Evolutionary conservation across 495 filamentous ascomycete species (phyloP).

Genomic region (Xylaria flabelliformis): DNA sequence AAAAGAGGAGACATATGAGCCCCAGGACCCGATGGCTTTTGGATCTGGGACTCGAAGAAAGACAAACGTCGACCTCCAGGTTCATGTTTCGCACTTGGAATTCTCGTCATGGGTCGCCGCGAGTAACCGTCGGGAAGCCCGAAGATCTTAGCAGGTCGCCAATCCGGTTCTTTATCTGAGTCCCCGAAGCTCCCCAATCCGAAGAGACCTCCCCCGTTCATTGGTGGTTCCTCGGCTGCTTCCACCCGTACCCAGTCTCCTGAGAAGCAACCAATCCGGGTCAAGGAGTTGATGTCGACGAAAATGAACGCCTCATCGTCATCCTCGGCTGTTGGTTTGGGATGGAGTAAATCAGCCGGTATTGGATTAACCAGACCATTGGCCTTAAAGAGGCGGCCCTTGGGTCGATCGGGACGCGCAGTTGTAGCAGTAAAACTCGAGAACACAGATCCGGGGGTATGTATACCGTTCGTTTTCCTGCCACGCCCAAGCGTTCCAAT

Average conservation of each 20-base stretch:
- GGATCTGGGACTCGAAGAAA: conserved; percentile 62
- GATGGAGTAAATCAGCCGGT: conserved; percentile 80
- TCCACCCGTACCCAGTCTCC: conserved; percentile 97
- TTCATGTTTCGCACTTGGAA: conserved; percentile 57
- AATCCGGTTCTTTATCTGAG: conserved; percentile 55
- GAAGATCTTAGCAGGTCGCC: conserved; percentile 85
- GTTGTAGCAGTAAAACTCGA: conserved; percentile 83
- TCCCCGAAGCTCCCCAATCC: conserved; percentile 59
- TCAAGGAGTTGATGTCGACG: conserved; percentile 81
- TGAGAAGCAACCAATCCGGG: conserved; percentile 93
- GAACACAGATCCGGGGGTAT: conserved; percentile 83
- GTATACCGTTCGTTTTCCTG: conserved; percentile 67
- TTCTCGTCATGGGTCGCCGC: conserved; percentile 58
- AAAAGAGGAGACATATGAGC: conserved; percentile 86
- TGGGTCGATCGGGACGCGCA: conserved; percentile 67
- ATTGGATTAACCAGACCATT: conserved; percentile 76
- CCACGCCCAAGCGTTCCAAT: conserved; percentile 52
- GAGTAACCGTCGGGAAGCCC: conserved; percentile 77
- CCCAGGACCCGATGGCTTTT: conserved; percentile 58
- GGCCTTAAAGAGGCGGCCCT: conserved; percentile 71
- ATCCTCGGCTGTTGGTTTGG: conserved; percentile 74
- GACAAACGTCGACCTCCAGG: conserved; percentile 52
- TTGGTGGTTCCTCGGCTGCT: conserved; percentile 68
- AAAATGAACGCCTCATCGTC: conserved; percentile 90
- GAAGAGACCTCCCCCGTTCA: conserved; percentile 62